These are phyloP conservation scores for Acephala macrosclerotiorum DNA, from an alignment of 2,329 filamentous ascomycete genomes.

Conservation along the genomic window DNA sequence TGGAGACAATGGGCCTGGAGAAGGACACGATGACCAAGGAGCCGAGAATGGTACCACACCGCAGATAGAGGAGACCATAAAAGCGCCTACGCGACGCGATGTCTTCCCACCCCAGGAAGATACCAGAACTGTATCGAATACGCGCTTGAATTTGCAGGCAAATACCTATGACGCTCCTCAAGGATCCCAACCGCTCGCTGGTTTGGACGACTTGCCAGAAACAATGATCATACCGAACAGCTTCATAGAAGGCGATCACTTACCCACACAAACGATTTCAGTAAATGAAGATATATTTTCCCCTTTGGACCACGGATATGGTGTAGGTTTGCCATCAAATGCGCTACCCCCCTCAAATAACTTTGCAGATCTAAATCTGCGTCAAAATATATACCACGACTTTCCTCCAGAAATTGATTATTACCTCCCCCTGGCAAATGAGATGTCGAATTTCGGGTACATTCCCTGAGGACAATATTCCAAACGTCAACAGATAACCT, in stretches of 20 bases:
- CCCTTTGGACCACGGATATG: background rate
- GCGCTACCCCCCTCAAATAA: background rate
- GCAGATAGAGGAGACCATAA: background rate
- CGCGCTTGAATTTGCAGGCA: background rate
- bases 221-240: background rate
- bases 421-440: background rate
- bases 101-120: background rate
- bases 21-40: constrained; percentile 11
- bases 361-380: constrained; percentile 8
- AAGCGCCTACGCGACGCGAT: background rate
- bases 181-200: background rate
- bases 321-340: background rate
- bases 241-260: background rate
- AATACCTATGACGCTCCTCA: background rate
- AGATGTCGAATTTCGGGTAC: background rate
- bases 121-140: background rate
- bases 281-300: background rate
- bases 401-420: background rate
- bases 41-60: background rate
- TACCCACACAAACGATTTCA: background rate
- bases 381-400: constrained; percentile 5
- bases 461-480: background rate
- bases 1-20: constrained; percentile 17
- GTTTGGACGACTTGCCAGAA: background rate
- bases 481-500: background rate